Percentiles rank a stretch among this genome's conserved stretches.
These are phyloP conservation scores for Pseudogymnoascus sp. DNA, from an alignment of 2,329 filamentous ascomycete species.

Conservation along the genomic window DNA sequence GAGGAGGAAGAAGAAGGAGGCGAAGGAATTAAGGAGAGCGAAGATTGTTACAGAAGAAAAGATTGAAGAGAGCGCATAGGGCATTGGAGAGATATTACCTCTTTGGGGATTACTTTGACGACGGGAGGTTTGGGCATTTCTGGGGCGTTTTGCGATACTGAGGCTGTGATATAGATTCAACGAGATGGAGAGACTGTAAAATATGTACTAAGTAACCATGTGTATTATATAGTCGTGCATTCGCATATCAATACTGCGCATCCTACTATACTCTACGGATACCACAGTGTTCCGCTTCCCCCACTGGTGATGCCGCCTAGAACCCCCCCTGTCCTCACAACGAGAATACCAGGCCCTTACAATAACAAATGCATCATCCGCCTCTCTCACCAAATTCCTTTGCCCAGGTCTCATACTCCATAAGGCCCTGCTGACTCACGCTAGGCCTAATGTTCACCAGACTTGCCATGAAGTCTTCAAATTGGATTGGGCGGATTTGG, in stretches of 20 bases:
- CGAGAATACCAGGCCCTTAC: not conserved
- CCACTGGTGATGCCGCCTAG: not conserved
- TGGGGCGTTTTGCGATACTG: not conserved
- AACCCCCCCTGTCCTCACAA: not conserved
- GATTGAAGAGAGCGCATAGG: constrained; percentile 18
- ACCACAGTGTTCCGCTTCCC: not conserved
- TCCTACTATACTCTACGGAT: constrained; percentile 1
- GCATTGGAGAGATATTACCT: not conserved
- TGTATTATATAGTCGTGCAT: constrained; percentile 8
- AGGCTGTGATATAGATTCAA: not conserved
- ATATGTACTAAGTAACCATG: constrained; percentile 3
- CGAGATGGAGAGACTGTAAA: not conserved
- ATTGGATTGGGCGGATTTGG: constrained; percentile 78
- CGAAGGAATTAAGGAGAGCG: constrained; percentile 48
- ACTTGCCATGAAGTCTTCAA: constrained; percentile 78
- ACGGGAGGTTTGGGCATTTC: not conserved
- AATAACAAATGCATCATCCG: constrained; percentile 42
- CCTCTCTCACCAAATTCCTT: constrained; percentile 86
- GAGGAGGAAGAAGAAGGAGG: constrained; percentile 46
- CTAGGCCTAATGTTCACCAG: constrained; percentile 79
- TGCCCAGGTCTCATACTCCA: constrained; percentile 92
- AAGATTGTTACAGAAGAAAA: constrained; percentile 23
- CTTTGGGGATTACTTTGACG: not conserved
- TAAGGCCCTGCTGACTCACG: constrained; percentile 76
- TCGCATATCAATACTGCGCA: constrained; percentile 2